Base-by-base conservation (phyloP, 306 rosid species). In the Casuarina equisetifolia region DNA sequence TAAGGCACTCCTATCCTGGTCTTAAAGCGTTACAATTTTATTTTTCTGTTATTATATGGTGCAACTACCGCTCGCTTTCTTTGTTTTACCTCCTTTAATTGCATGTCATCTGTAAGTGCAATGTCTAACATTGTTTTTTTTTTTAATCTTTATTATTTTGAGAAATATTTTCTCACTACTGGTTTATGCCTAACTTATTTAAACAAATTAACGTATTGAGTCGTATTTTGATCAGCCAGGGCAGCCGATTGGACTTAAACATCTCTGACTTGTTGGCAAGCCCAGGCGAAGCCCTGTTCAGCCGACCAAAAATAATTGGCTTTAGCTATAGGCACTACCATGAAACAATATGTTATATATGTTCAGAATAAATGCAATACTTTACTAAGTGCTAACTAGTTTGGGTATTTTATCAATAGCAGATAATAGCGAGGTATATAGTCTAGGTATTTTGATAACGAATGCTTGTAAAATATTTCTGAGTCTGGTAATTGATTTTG, bases 1-100 rank as follows among this genome's bases (percentile, higher is more conserved):
- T 92, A 89, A 90, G 91, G 80, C 79, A 78, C 73, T 16, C 69
- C 49, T 76, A 44, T 25, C 77, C 72, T 25, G 58, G 66, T 69
- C 64, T 62, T 73, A 46, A 69, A 73, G 20, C 75, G 72, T 45
- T 54, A 20, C 68, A 38, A 42, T 39, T 15, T 35, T 35, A 8
- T 64, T 54, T 73, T 40, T 25, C 17, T 68, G 25, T 68, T 48
- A 20, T 61, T n/a, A 53, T 35, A 61, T 6, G 12, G 48, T 16
- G 17, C 44, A 58, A 19, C 64, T 58, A 25, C 4, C 4, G 15
- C 35, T 11, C 39, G 11, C 25, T 58, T 10, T 58, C 13, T 15
- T 63, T 62, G 42, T 38, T 36, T 13, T n/a, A 62, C 13, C 38
- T 62, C 69, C 69, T 36, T 62, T 38, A 63, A 40, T 63, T 63